Evolutionary conservation across 2,329 filamentous ascomycete genomes (phyloP).

Genomic region (Alternaria sp.): DNA sequence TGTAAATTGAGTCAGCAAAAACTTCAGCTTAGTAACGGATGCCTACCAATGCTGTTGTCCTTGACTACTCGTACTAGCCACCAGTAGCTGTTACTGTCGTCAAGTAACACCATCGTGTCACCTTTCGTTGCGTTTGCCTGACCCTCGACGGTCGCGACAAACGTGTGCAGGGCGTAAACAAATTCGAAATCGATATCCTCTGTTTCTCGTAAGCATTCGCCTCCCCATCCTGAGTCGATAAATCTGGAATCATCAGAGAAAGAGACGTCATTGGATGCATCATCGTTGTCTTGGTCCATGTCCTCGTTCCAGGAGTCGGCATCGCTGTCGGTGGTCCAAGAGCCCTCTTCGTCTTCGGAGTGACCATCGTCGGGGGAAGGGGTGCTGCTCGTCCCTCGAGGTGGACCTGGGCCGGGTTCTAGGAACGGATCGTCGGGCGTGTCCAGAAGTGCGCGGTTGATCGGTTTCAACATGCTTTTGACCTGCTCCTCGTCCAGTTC

Average conservation of each 20-base stretch:
- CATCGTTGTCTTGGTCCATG: constrained; percentile 49
- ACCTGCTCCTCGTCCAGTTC: constrained; percentile 46
- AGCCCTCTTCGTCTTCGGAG: constrained; percentile 26
- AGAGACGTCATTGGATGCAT: constrained; percentile 68
- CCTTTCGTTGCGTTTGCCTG: constrained; percentile 98
- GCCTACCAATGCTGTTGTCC: constrained; percentile 86
- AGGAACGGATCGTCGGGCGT: constrained; percentile 22
- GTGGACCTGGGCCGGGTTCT: background rate
- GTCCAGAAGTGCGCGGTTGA: constrained; percentile 47
- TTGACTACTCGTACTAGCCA: constrained; percentile 98
- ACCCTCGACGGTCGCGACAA: constrained; percentile 95
- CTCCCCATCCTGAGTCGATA: constrained; percentile 75
- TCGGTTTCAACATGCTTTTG: constrained; percentile 50
- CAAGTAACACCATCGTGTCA: constrained; percentile 96
- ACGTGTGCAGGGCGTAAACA: constrained; percentile 97
- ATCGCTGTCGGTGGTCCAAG: constrained; percentile 49
- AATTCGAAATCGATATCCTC: constrained; percentile 99
- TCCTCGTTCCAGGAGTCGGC: constrained; percentile 46
- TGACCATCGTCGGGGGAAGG: constrained; percentile 6
- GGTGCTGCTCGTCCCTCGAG: constrained; percentile 16
- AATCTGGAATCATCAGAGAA: constrained; percentile 66
- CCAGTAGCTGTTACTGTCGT: constrained; percentile 99
- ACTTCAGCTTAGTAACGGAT: background rate
- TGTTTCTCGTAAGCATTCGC: constrained; percentile 86
- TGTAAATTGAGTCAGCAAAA: constrained; percentile 48